Evolutionary conservation across 169 alveolate species (phyloP), one percentile per base, ranked within the genome.

Genomic region (Eimeria tenella): DNA sequence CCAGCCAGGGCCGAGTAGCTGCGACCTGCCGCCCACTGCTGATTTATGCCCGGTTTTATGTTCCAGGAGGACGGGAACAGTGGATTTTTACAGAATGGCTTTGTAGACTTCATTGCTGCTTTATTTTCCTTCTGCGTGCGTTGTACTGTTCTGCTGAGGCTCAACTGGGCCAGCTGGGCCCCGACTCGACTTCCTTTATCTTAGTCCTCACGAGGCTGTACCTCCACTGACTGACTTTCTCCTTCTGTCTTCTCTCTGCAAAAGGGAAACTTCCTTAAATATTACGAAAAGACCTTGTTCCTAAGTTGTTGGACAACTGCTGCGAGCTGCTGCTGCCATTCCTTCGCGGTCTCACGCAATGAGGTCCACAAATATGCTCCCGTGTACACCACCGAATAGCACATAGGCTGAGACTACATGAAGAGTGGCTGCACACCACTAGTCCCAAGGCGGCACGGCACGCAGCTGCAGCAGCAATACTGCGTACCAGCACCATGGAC

Each of bases 1-100:
- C 63, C 42, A 75, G 86, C 86, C 86, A 75, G 8, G 65, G 86
- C 83, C 58, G 50, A 42, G 83, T 62, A 75, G 63, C 63, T 21
- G 63, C 21, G 86, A 75, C 65, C 86, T 42, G 86, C 42, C 17
- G 74, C 11, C 74, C 74, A 4, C 23, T 75, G 86, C 86, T 31
- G 42, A 31, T 31, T 31, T 31, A 31, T 31, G 42, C 42, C 42
- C 42, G 42, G 42, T 2, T 31, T 31, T 31, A 31, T 31, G 42
- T 31, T 31, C 4, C 42, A 31, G 42, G 0, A 31, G 42, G 42
- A 31, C 42, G 42, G 2, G 42, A 31, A 31, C 42, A 31, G 42
- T 31, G 42, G 42, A 31, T 31, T 31, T 31, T 31, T 31, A 31
- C 42, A 31, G 42, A 31, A 31, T 31, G 42, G 42, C 31, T 7